phyloP scores from a whole-genome alignment of 306 rosid genomes.

The Pyrus betulifolia region DNA sequence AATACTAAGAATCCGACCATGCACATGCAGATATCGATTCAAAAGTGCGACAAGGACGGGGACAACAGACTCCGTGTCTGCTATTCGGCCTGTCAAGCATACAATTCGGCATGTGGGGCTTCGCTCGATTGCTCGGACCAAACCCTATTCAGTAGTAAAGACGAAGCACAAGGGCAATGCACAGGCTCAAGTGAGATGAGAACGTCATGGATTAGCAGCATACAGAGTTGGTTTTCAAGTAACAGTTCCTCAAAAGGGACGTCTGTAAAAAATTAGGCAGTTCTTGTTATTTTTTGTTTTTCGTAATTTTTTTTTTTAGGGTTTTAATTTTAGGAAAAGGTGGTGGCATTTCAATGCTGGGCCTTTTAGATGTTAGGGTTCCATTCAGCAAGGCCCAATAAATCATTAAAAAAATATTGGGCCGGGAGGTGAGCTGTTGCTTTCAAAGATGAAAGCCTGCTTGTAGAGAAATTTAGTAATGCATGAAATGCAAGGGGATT shows the following conservation, averaged over 20 bases:
- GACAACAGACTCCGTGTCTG: constrained; percentile 94
- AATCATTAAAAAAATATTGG: constrained; percentile 48
- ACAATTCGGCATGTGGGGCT: constrained; percentile 90
- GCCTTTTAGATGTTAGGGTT: constrained; percentile 48
- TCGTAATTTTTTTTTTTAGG: constrained; percentile 11
- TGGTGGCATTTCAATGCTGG: constrained; percentile 22
- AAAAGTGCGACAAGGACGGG: constrained; percentile 81
- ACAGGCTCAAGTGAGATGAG: constrained; percentile 79
- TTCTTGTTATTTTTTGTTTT: constrained; percentile 13
- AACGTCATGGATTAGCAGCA: constrained; percentile 54
- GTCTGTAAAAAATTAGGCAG: constrained; percentile 59
- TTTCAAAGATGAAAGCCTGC: constrained; percentile 60
- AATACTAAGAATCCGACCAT: neutral
- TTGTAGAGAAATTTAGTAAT: constrained; percentile 57
- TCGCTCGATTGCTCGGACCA: constrained; percentile 95
- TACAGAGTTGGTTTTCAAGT: constrained; percentile 43
- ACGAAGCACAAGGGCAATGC: constrained; percentile 77
- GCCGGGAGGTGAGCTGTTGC: constrained; percentile 45
- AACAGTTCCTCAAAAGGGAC: constrained; percentile 50
- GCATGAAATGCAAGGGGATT: constrained; percentile 11
- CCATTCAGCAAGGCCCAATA: constrained; percentile 44
- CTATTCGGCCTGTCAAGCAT: constrained; percentile 84
- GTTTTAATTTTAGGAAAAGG: constrained; percentile 29
- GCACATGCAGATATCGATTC: constrained; percentile 74
- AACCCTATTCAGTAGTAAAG: constrained; percentile 76